Evolutionary conservation across 2,329 filamentous ascomycete species (phyloP), one percentile per base, ranked within the genome.

Genomic region (Clarireedia paspali): DNA sequence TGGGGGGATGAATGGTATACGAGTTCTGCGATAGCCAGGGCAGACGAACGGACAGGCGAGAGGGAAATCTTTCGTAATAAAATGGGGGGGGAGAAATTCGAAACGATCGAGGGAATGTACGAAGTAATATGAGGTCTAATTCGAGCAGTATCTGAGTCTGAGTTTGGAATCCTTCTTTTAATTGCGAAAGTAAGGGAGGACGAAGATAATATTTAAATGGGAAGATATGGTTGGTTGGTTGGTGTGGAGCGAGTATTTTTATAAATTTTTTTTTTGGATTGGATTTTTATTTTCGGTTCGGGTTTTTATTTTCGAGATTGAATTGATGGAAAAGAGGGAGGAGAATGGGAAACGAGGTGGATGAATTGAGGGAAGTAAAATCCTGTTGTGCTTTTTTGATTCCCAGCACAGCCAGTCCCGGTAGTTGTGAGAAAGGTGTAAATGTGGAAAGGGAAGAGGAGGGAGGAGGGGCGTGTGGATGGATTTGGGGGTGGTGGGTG

Each of bases 121-220:
- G 17, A 38, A 38, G 36, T 38, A 42, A 20, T 42, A 42, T 14
- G 39, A 17, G n/a, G 39, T 42, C n/a, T 42, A 42, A 42, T 42
- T 34, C 24, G 52, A 23, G 42, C 9, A 20, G 46, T 50, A 40
- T 50, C 26, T 23, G 47, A 26, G 30, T 34, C 30, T 44, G 49
- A 42, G 42, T 40, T 42, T 55, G 30, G 45, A 46, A 42, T 42
- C 23, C 42, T 34, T 50, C 34, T 55, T 54, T 42, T 55, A 55
- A 50, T 50, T 55, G 24, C 17, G 46, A 49, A 50, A 50, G 52
- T 54, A 54, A 49, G 46, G 45, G 46, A 55, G 52, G n/a, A 10
- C 23, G 52, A 50, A 24, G 23, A 24, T 23, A 20, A 24, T 23
- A 46, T 23, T 23, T 46, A 0, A 24, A 24, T 46, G 42, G 14